Percentiles rank a stretch among this genome's conserved stretches.
Conservation (phyloP, 257 asterid species). For the Capsicum chinense region DNA sequence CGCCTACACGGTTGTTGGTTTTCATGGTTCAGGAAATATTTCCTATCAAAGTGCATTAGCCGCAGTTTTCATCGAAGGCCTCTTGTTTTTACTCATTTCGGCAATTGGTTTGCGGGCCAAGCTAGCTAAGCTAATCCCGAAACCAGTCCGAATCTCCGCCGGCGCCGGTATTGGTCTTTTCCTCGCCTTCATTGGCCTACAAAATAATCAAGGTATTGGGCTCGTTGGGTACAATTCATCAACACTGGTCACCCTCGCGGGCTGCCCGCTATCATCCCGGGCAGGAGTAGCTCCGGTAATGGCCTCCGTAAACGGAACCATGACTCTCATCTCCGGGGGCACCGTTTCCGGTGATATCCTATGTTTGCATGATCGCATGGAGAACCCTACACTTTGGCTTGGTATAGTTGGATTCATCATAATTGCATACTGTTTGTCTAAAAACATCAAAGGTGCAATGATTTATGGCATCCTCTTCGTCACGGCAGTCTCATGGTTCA, state of each 20-base stretch:
- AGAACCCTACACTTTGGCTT: slow-evolving; percentile 88
- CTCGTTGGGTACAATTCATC: slow-evolving; percentile 78
- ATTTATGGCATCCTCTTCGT: slow-evolving; percentile 85
- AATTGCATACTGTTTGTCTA: slow-evolving; percentile 77
- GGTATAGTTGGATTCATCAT: slow-evolving; percentile 77
- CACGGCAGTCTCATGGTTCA: slow-evolving; percentile 86
- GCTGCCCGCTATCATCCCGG: slow-evolving; percentile 67
- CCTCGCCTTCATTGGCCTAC: slow-evolving; percentile 84
- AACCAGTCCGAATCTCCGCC: slow-evolving; percentile 82
- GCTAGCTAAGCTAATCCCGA: slow-evolving; percentile 81
- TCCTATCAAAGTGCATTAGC: slow-evolving; percentile 80
- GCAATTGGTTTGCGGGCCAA: slow-evolving; percentile 75
- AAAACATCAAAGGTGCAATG: slow-evolving; percentile 83
- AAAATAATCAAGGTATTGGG: slow-evolving; percentile 81
- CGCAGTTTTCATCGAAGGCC: slow-evolving; percentile 84
- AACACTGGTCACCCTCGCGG: slow-evolving; percentile 81
- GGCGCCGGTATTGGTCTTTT: slow-evolving; percentile 94
- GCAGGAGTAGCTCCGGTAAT: slow-evolving; percentile 70
- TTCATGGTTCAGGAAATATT: slow-evolving; percentile 86
- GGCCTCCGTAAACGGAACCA: slow-evolving; percentile 59
- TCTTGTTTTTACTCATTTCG: slow-evolving; percentile 67
- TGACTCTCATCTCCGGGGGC: slow-evolving; percentile 66
- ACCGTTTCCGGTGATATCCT: slow-evolving; percentile 69
- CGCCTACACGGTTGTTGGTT: slow-evolving; percentile 92
- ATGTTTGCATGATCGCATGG: slow-evolving; percentile 83